These are phyloP conservation scores for Pisolithus marmoratus DNA, from an alignment of 768 basidiomycete species.

Conservation along the genomic window DNA sequence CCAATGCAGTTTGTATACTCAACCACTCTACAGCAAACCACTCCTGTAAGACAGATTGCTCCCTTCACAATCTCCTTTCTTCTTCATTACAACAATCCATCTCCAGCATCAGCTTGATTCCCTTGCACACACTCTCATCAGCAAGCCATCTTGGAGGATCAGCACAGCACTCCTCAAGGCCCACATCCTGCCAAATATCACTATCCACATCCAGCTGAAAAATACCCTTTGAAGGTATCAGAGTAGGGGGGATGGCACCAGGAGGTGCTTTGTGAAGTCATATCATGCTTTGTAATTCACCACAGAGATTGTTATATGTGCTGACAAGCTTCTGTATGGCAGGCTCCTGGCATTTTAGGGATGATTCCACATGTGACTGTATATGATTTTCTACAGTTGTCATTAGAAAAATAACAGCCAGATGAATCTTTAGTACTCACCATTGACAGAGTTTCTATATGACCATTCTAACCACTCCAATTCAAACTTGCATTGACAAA, in stretches of 20 bases:
- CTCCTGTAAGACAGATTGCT: no score
- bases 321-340: conserved; percentile 17
- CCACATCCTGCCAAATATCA: conserved; percentile 30
- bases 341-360: conserved; percentile 22
- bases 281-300: conserved; percentile 16
- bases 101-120: conserved; percentile 12
- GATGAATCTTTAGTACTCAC: conserved; percentile 9
- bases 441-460: conserved; percentile 12
- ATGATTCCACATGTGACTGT: conserved; percentile 20
- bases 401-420: not conserved
- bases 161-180: conserved; percentile 10
- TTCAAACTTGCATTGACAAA: conserved; percentile 16
- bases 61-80: not conserved
- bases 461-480: conserved; percentile 9
- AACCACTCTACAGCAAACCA: no score
- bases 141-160: conserved; percentile 10
- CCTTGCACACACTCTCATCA: conserved; percentile 9
- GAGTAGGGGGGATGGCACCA: conserved; percentile 17
- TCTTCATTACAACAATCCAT: conserved; percentile 22
- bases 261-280: conserved; percentile 15
- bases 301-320: conserved; percentile 26
- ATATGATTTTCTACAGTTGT: conserved; percentile 19
- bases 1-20: not conserved
- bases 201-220: conserved; percentile 31
- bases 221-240: conserved; percentile 16